Percentiles rank a stretch among this genome's conserved stretches.
phyloP scores from a whole-genome alignment of 768 basidiomycete genomes.

The Rhizopogon roseolus region DNA sequence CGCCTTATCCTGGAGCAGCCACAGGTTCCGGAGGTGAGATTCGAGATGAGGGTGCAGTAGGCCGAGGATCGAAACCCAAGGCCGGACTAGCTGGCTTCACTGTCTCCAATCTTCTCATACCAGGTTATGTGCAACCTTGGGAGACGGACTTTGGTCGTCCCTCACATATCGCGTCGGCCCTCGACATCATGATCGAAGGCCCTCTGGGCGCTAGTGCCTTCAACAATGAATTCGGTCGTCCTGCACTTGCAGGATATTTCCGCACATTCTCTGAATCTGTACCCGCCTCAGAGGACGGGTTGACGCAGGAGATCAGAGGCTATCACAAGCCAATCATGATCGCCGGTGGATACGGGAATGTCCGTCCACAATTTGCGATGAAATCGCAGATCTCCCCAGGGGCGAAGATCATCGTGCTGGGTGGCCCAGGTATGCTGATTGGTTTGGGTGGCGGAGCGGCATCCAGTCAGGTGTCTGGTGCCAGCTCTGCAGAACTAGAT shows the following conservation, averaged over 20 bases:
- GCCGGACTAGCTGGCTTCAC: constrained; percentile 92
- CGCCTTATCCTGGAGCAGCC: constrained; percentile 97
- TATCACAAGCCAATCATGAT: constrained; percentile 99
- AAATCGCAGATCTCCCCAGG: constrained; percentile 77
- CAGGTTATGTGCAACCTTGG: constrained; percentile 91
- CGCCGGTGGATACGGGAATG: constrained; percentile 94
- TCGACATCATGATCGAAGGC: constrained; percentile 97
- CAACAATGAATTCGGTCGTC: constrained; percentile 98
- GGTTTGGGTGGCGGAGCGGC: constrained; percentile 97
- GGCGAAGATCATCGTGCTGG: constrained; percentile 87
- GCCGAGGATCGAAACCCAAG: constrained; percentile 93
- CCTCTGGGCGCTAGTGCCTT: constrained; percentile 94
- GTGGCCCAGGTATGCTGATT: constrained; percentile 94
- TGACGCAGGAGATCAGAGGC: constrained; percentile 67
- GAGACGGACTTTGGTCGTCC: constrained; percentile 92
- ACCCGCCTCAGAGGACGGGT: constrained; percentile 44
- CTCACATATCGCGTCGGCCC: constrained; percentile 82
- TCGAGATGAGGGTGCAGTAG: constrained; percentile 95
- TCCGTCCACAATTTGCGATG: constrained; percentile 75
- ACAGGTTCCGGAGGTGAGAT: constrained; percentile 99
- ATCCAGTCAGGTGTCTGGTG: constrained; percentile 88
- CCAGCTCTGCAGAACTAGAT: constrained; percentile 88
- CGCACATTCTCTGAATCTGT: constrained; percentile 87
- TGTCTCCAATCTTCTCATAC: constrained; percentile 89
- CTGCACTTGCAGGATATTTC: constrained; percentile 90